Evolutionary conservation across 805 yeast genomes (phyloP), one percentile per base, ranked within the genome.

Genomic region (Wickerhamiella musiphila): DNA sequence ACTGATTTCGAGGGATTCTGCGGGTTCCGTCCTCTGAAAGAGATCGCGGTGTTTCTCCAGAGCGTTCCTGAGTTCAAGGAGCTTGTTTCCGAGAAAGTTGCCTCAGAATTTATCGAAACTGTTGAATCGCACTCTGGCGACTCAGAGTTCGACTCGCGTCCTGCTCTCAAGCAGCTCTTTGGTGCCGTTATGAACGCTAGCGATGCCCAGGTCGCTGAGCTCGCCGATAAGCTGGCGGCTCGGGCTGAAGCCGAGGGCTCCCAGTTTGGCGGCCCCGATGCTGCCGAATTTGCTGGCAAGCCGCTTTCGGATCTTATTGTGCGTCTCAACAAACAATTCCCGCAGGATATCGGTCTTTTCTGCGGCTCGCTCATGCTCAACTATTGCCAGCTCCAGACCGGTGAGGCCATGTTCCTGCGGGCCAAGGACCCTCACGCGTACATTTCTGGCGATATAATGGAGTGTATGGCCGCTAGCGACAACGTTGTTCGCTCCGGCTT

Each of bases 391-490:
- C 66, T 90, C 47, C 58, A 69, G 23, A 68, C 81, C 9, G 99
- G 99, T 40, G 93, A 90, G 61, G 96, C 95, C 35, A 83, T 90
- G 74, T 90, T 84, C 52, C 65, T 90, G 53, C 82, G 81, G 51
- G 96, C 98, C 27, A 81, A 82, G 58, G 95, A 84, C 56, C 96
- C 96, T 17, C 99, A 90, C 57, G 98, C 98, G 21, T 90, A 90
- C 58, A 86, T 90, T 39, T 67, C 76, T 34, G 99, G 99, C 43
- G 96, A 90, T 56, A 90, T 90, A 45, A 84, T 90, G 50, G 99
- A 90, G 63, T 90, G 98, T 63, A 90, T 90, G 99, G 98, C 98
- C 26, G 95, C 98, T 6, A 76, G 92, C 25, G 99, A 90, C 56
- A 90, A 90, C 49, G 99, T 90, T 36, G 95, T 90, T 31, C 72